Percentiles rank a stretch among this genome's conserved stretches.
These are phyloP conservation scores for Gilbertella persicaria DNA, from an alignment of 371 early-diverging fungal species.

Conservation along the genomic window DNA sequence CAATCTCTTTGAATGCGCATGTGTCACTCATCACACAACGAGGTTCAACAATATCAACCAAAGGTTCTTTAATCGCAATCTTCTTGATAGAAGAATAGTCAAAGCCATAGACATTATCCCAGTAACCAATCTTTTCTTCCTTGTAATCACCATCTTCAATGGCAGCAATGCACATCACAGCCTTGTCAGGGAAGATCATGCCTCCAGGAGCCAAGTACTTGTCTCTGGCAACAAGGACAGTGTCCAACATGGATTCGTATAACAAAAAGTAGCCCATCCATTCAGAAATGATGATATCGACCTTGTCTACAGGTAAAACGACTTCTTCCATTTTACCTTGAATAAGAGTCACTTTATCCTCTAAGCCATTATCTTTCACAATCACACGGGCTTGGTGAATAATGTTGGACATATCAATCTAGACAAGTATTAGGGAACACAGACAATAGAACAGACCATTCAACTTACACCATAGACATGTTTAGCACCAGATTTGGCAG, in stretches of 20 bases:
- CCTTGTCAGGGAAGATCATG: conserved; percentile 91
- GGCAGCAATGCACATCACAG: conserved; percentile 89
- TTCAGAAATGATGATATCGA: conserved; percentile 96
- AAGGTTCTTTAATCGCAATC: conserved; percentile 87
- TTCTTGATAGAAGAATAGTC: conserved; percentile 88
- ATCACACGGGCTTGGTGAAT: conserved; percentile 91
- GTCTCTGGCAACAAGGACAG: conserved; percentile 95
- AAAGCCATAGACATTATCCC: conserved; percentile 94
- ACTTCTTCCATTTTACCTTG: conserved; percentile 98
- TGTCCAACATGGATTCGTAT: conserved; percentile 98
- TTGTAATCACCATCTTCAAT: conserved; percentile 95
- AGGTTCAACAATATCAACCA: conserved; percentile 90
- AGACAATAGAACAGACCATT: not conserved
- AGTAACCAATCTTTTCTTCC: conserved; percentile 92
- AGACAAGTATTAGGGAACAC: conserved; percentile 6
- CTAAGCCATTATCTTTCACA: conserved; percentile 85
- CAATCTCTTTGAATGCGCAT: conserved; percentile 80
- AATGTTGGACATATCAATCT: conserved; percentile 96
- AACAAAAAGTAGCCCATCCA: conserved; percentile 99
- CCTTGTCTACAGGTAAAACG: conserved; percentile 84
- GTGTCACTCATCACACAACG: conserved; percentile 76
- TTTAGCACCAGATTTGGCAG: conserved; percentile 94
- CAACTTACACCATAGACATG: conserved; percentile 84
- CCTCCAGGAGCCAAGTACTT: conserved; percentile 83
- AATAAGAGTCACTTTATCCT: conserved; percentile 82